phyloP scores from a whole-genome alignment of 1,139 yeast genomes.

The Candida sp. region DNA sequence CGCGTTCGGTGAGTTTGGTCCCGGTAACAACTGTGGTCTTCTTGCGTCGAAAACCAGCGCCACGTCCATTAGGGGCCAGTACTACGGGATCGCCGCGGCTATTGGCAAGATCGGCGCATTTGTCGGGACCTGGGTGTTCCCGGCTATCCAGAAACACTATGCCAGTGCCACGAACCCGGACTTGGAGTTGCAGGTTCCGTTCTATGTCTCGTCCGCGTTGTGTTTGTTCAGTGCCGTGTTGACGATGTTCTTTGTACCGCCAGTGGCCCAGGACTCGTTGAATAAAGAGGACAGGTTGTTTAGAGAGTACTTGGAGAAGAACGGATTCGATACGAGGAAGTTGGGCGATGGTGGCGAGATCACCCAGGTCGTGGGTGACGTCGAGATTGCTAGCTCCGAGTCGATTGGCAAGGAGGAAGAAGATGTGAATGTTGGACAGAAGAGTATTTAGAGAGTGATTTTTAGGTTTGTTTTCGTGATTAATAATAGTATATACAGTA shows the following conservation, averaged over 20 bases:
- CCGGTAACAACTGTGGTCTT: constrained; percentile 90
- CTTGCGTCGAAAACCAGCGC: constrained; percentile 87
- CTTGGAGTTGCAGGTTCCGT: constrained; percentile 65
- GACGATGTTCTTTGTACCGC: constrained; percentile 74
- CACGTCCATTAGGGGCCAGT: constrained; percentile 90
- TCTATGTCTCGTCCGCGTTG: constrained; percentile 78
- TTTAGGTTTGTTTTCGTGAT: not conserved
- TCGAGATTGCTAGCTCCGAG: not conserved
- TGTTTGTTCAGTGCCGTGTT: constrained; percentile 73
- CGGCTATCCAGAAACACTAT: constrained; percentile 58
- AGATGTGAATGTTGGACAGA: not conserved
- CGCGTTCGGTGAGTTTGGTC: constrained; percentile 91
- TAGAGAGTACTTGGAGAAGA: constrained; percentile 58
- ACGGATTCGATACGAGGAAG: constrained; percentile 61
- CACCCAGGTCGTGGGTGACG: not conserved
- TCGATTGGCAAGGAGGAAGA: constrained; percentile 4
- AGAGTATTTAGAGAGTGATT: not conserved
- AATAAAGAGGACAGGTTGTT: constrained; percentile 76
- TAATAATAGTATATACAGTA: too few species aligned
- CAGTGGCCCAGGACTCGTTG: constrained; percentile 83
- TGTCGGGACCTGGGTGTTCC: constrained; percentile 88
- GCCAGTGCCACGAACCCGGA: constrained; percentile 19
- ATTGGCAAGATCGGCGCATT: constrained; percentile 91
- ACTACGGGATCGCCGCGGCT: constrained; percentile 92
- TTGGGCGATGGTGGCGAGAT: constrained; percentile 33